Conservation (phyloP, 805 yeast genomes). For the Spathaspora girioi region DNA sequence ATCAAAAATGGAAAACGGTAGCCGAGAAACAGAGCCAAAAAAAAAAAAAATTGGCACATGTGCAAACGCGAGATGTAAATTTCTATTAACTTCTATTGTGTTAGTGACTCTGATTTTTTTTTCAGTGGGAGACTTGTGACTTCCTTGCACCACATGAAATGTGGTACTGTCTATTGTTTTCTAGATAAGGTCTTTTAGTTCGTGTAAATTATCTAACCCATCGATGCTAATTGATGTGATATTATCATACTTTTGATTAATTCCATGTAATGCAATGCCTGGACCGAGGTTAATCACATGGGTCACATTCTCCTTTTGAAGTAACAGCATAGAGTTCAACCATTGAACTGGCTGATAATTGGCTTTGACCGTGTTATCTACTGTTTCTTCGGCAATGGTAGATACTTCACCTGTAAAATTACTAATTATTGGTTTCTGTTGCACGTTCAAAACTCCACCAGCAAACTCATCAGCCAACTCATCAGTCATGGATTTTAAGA, state of each 20-base stretch:
- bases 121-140: neutral
- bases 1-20: neutral
- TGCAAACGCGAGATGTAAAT: neutral
- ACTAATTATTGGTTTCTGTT: conserved; percentile 32
- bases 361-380: conserved; percentile 32
- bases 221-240: neutral
- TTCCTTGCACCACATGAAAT: neutral
- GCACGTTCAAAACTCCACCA: conserved; percentile 1
- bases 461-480: conserved; percentile 20
- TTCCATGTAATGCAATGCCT: conserved; percentile 28
- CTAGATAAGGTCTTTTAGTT: neutral
- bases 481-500: conserved; percentile 35
- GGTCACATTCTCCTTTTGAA: conserved; percentile 12
- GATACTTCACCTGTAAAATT: conserved; percentile 31
- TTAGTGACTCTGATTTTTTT: neutral
- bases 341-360: conserved; percentile 45
- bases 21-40: neutral
- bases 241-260: conserved; percentile 13
- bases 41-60: neutral
- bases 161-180: neutral
- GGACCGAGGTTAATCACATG: conserved; percentile 36
- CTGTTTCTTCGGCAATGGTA: conserved; percentile 16
- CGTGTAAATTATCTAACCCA: neutral
- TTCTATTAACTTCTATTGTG: neutral
- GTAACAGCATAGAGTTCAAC: conserved; percentile 28